Conservation (phyloP, 2,329 filamentous ascomycete species). For the Aspergillus flavus region DNA sequence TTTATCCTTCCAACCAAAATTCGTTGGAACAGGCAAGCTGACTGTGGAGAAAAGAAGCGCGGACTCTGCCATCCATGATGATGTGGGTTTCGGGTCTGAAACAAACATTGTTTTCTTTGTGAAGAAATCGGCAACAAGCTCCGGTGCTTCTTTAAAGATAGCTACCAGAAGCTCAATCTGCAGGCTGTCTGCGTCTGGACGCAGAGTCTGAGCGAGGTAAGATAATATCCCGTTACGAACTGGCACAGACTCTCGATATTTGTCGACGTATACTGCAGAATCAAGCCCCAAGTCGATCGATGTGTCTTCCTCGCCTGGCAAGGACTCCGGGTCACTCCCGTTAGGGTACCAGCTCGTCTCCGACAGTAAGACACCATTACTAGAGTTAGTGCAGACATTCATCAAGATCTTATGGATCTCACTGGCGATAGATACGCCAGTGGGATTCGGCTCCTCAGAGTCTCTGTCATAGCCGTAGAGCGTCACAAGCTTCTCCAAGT, state of each 20-base stretch:
- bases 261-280: constrained; percentile 69
- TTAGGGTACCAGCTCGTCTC: constrained; percentile 85
- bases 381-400: constrained; percentile 71
- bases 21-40: constrained; percentile 69
- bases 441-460: constrained; percentile 47
- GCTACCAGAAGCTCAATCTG: constrained; percentile 80
- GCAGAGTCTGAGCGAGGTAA: constrained; percentile 75
- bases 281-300: constrained; percentile 68
- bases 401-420: constrained; percentile 75
- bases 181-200: constrained; percentile 77
- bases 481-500: constrained; percentile 70
- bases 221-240: constrained; percentile 80
- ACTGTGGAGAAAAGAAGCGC: constrained; percentile 84
- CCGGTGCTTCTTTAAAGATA: constrained; percentile 80
- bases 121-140: constrained; percentile 88
- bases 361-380: constrained; percentile 73
- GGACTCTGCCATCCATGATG: constrained; percentile 93
- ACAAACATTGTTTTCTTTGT: constrained; percentile 75
- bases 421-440: constrained; percentile 61
- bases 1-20: constrained; percentile 67
- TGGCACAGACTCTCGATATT: constrained; percentile 66
- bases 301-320: constrained; percentile 48
- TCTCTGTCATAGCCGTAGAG: constrained; percentile 63
- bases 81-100: constrained; percentile 87
- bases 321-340: constrained; percentile 62